Conservation (phyloP, 345 rosid genomes). For the Melaleuca quinquenervia region DNA sequence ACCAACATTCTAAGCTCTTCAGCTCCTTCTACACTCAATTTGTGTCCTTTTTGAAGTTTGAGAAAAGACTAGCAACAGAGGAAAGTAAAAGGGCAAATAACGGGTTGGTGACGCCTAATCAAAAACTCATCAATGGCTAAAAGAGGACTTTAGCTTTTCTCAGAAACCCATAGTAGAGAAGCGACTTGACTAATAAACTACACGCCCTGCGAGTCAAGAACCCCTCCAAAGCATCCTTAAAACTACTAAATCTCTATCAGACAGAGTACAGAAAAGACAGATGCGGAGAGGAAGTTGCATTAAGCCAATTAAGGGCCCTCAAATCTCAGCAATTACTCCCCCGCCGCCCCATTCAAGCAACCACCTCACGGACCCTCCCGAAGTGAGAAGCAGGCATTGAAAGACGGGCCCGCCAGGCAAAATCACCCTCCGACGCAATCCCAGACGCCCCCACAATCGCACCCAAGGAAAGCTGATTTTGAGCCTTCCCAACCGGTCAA, state of each 20-base stretch:
- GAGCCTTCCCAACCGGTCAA: neutral
- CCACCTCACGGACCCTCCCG: neutral
- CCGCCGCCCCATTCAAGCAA: neutral
- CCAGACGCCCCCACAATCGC: neutral
- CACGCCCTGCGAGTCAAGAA: neutral
- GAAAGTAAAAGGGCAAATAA: neutral
- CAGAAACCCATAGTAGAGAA: neutral
- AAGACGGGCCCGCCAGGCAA: neutral
- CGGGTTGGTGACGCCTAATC: neutral
- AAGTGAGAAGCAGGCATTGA: neutral
- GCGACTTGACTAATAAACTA: neutral
- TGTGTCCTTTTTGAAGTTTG: neutral
- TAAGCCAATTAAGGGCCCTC: neutral
- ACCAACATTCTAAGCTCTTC: neutral
- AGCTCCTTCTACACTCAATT: neutral
- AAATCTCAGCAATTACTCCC: neutral
- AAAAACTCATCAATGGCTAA: neutral
- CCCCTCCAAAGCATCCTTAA: neutral
- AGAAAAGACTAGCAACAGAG: neutral
- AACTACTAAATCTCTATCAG: neutral
- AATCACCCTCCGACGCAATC: neutral
- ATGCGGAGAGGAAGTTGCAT: neutral
- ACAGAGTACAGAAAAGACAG: neutral
- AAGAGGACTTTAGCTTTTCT: neutral
- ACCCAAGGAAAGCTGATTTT: neutral